Base-by-base conservation (phyloP, 306 rosid species). In the Cicer chorassanicum region DNA sequence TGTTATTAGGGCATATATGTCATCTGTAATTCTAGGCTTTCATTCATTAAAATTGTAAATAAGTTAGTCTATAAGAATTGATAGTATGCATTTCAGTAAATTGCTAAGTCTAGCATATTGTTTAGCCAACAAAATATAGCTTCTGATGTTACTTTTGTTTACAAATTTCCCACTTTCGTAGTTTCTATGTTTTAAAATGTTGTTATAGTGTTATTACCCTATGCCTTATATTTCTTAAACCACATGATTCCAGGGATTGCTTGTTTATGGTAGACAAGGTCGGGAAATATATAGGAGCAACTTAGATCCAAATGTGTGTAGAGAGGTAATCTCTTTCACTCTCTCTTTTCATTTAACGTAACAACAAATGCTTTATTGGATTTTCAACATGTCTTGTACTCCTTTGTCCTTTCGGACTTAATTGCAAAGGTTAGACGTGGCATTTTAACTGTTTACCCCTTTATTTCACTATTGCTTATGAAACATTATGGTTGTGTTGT, bases 181-280 rank as follows among this genome's bases (percentile, higher is more conserved):
- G 72, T 77, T 75, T 55, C 29, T 40, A 11, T 70, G 49, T 45
- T 42, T 71, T 61, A 36, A 2, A 55, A 45, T 75, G 43, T 36
- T 69, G 66, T 45, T 21, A 45, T 75, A 38, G 38, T 69, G 66
- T 45, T 21, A 36, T 63, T 40, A 2, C 49, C 14, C 34, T 59
- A 14, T 63, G 19, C 64, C 83, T 78, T 55, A 80, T 29, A 10
- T 59, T 63, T 73, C 61, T 51, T 75, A 14, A 75, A 56, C 75
- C 56, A 29, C 80, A 60, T 89, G 82, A 67, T 86, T 85, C 59
- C 87, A 93, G 98, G 97, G 98, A 55, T 82, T 91, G 82, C 94
- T 94, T 75, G 96, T 94, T 76, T 94, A 90, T 78, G 98, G 98
- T 48, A 86, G 82, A 88, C 89, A 87, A 83, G 98, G 98, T 46